Percentiles rank a stretch among this genome's conserved stretches.
phyloP scores from a whole-genome alignment of 2,329 filamentous ascomycete species.

The Calonectria henricotiae region DNA sequence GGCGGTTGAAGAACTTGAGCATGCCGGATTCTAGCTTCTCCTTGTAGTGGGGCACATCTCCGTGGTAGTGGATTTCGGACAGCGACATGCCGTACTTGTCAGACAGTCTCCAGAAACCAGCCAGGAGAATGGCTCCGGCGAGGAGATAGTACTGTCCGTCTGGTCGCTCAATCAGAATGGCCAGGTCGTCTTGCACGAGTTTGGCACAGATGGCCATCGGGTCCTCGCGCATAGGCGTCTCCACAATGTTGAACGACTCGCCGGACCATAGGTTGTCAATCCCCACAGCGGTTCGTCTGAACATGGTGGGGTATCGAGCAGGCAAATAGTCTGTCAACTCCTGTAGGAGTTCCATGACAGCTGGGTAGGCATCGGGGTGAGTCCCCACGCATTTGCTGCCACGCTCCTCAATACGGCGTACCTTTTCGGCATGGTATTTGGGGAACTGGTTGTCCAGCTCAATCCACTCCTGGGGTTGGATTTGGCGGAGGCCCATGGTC shows the following conservation, averaged over 20 bases:
- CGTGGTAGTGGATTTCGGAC: conserved; percentile 84
- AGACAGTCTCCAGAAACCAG: conserved; percentile 87
- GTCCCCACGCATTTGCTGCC: conserved; percentile 79
- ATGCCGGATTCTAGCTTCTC: conserved; percentile 84
- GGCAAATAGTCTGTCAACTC: conserved; percentile 82
- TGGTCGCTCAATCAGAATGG: conserved; percentile 83
- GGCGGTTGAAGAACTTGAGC: conserved; percentile 84
- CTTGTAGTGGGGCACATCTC: conserved; percentile 81
- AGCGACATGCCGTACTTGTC: conserved; percentile 88
- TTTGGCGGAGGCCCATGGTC: conserved; percentile 82
- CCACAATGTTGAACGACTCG: conserved; percentile 79
- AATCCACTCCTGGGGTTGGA: conserved; percentile 84
- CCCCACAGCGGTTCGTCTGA: conserved; percentile 74
- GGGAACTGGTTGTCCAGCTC: conserved; percentile 87
- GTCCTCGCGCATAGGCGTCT: conserved; percentile 79
- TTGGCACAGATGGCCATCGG: conserved; percentile 84
- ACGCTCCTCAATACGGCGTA: conserved; percentile 76
- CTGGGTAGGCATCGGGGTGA: conserved; percentile 79
- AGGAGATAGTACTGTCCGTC: conserved; percentile 89
- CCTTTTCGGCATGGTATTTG: conserved; percentile 81
- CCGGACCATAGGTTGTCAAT: conserved; percentile 81
- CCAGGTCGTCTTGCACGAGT: conserved; percentile 86
- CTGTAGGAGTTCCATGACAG: conserved; percentile 82
- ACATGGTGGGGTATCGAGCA: conserved; percentile 82
- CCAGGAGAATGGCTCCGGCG: conserved; percentile 81